phyloP scores from a whole-genome alignment of 371 early-diverging fungal genomes.

The Nosema bombycis region DNA sequence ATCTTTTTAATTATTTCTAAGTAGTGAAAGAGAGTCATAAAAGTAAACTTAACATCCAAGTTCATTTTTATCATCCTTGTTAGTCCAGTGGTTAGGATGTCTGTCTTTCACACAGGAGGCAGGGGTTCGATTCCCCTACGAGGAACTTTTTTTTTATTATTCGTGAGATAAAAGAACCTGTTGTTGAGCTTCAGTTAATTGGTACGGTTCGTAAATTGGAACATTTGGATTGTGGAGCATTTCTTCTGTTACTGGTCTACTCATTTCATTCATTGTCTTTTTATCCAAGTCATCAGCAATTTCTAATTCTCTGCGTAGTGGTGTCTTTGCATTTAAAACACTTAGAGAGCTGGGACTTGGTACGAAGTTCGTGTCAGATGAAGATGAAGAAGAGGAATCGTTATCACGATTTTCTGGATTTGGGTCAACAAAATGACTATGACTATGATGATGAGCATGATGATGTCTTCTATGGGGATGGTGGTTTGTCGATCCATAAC shows the following conservation, averaged over 20 bases:
- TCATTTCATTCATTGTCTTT: not conserved
- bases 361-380: no score
- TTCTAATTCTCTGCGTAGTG: not conserved
- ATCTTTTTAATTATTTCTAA: no score
- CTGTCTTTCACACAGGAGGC: conserved; percentile 50
- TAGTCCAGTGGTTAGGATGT: conserved; percentile 51
- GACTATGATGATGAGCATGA: no score
- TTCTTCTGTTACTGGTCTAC: conserved; percentile 2
- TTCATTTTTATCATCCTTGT: no score
- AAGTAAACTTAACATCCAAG: no score
- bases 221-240: conserved; percentile 13
- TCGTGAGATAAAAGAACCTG: conserved; percentile 7
- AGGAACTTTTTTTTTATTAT: conserved; percentile 35
- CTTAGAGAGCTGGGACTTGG: not conserved
- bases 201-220: not conserved
- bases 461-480: no score
- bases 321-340: not conserved
- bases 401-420: no score
- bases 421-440: no score
- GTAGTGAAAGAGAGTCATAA: no score
- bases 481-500: no score
- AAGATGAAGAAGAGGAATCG: no score
- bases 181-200: conserved; percentile 11
- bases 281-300: conserved; percentile 1
- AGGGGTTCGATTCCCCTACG: conserved; percentile 49